Conservation (phyloP, 331 rosid species). For the Pyrus hybrid region DNA sequence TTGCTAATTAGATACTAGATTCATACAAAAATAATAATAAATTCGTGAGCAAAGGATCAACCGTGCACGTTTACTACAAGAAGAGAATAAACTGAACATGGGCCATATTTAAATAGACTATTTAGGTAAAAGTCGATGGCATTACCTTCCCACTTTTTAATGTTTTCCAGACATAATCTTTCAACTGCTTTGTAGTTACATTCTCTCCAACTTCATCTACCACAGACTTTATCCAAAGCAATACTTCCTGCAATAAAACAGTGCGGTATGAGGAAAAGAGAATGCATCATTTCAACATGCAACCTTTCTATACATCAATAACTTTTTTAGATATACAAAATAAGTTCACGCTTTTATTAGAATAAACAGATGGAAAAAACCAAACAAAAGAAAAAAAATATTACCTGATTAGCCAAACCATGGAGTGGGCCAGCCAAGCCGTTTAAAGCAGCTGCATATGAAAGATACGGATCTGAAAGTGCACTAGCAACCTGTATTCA, state of each 20-base stretch:
- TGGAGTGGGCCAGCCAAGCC: slow-evolving; percentile 98
- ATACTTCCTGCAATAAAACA: slow-evolving; percentile 67
- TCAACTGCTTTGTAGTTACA: slow-evolving; percentile 65
- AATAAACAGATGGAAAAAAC: background rate
- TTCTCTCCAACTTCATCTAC: slow-evolving; percentile 85
- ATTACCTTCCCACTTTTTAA: slow-evolving; percentile 82
- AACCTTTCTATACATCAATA: slow-evolving; percentile 2
- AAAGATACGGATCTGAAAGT: slow-evolving; percentile 92
- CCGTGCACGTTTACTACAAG: background rate
- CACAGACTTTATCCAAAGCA: slow-evolving; percentile 86
- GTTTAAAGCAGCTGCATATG: slow-evolving; percentile 92
- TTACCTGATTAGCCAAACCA: slow-evolving; percentile 99
- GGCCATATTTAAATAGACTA: background rate
- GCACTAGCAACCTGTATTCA: slow-evolving; percentile 75
- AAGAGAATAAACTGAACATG: background rate
- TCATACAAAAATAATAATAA: background rate
- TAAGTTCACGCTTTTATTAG: background rate
- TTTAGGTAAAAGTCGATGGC: background rate
- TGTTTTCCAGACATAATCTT: slow-evolving; percentile 73
- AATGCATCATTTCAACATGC: background rate
- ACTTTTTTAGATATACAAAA: background rate
- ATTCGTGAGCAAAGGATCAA: background rate
- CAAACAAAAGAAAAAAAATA: slow-evolving; percentile 1
- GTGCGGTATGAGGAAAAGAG: background rate
- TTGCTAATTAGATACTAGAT: background rate